phyloP scores from a whole-genome alignment of 257 asterid species.

The Marsdenia floribunda region DNA sequence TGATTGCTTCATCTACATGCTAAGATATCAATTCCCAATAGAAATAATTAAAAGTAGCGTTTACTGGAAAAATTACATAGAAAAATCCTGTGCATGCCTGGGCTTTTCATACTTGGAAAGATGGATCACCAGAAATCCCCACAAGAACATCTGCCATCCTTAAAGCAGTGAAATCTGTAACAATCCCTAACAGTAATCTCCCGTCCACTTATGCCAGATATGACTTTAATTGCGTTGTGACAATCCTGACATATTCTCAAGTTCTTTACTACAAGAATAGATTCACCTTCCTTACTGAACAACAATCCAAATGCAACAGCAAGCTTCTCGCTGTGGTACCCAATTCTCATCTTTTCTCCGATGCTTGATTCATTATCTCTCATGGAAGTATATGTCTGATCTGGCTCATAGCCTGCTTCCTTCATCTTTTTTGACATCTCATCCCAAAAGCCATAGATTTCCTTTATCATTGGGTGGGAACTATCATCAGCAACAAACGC shows the following conservation, averaged over 20 bases:
- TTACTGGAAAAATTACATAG: not conserved
- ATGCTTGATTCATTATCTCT: slow-evolving; percentile 35
- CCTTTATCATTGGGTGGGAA: slow-evolving; percentile 52
- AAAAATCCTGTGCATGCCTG: not conserved
- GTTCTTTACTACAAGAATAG: slow-evolving; percentile 58
- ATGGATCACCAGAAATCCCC: slow-evolving; percentile 56
- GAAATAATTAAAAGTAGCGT: not conserved
- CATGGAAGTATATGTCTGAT: slow-evolving; percentile 34
- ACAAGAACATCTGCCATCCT: slow-evolving; percentile 56
- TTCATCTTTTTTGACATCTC: slow-evolving; percentile 49
- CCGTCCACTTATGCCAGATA: slow-evolving; percentile 45
- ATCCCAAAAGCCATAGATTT: slow-evolving; percentile 55
- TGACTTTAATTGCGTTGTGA: slow-evolving; percentile 50
- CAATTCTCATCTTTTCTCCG: slow-evolving; percentile 31
- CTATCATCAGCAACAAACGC: slow-evolving; percentile 65
- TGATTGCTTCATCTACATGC: not conserved
- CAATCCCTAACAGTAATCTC: slow-evolving; percentile 68
- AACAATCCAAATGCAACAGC: slow-evolving; percentile 63
- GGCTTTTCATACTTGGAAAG: not conserved
- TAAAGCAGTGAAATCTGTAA: slow-evolving; percentile 65
- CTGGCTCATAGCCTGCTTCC: slow-evolving; percentile 46
- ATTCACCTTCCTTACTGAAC: slow-evolving; percentile 26
- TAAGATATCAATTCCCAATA: not conserved
- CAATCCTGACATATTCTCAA: slow-evolving; percentile 72
- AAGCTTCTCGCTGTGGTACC: slow-evolving; percentile 69